Base-by-base conservation (phyloP, 192 early-diverging fungal species). In the Umbelopsis vinacea region DNA sequence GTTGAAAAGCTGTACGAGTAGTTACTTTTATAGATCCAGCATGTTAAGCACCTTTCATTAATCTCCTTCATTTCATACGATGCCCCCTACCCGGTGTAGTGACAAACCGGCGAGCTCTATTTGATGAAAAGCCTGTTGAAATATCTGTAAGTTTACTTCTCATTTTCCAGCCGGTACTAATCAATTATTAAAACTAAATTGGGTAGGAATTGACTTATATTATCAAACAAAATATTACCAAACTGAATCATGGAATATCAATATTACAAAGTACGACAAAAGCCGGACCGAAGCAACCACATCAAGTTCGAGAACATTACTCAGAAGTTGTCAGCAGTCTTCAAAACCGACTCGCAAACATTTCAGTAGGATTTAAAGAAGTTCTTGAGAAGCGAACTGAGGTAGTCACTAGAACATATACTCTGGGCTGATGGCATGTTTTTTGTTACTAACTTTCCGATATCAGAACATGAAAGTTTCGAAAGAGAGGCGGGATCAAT, bases 201-300 rank as follows among this genome's bases (percentile, higher is more conserved):
- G 21, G 52, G 23, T 72, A 92, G 90, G 92, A 96, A 80, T 87
- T 99, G 71, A 95, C 95, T 11, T 92, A 89, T 74, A 89, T 92
- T 35, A 97, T 98, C 78, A 98, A 98, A 78, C 95, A 97, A 86
- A 93, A 98, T 71, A 97, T 99, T 77, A 93, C 92, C 22, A 90
- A 92, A 46, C 85, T 99, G 68, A 97, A 98, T 75, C 89, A 91
- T 67, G 96, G 96, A 80, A 99, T 99, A 70, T 85, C 91, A 11
- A 86, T 89, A 71, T 86, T 99, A 47, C 94, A 96, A 76, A 78
- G 78, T 33, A 89, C 89, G 50, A 77, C 75, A 0, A 87, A 93
- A 54, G 83, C 85, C 23, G 82, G 82, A 48, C 76, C 71, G 37
- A 79, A 79, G 63, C 50, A 55, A 22, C 74, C 77, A 1, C 87